These are phyloP conservation scores for Cryphonectria japonica DNA, from an alignment of 2,329 filamentous ascomycete species.

Conservation along the genomic window DNA sequence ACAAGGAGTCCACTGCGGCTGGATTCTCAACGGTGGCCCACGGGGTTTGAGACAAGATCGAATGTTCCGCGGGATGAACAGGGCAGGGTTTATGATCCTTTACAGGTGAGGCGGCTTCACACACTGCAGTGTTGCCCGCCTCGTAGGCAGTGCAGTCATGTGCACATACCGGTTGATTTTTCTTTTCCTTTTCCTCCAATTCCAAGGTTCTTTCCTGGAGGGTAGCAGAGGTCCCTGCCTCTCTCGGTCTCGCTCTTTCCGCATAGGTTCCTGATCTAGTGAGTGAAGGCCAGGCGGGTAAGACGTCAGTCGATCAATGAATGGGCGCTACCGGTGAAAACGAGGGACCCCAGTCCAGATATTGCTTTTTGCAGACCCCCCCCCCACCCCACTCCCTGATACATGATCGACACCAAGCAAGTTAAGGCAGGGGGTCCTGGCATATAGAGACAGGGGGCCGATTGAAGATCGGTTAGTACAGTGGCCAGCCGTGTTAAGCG, in stretches of 20 bases:
- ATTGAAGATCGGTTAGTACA: not conserved
- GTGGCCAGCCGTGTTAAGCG: slow-evolving; percentile 1
- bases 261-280: not conserved
- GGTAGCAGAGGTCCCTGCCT: not conserved
- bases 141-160: not conserved
- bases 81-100: not conserved
- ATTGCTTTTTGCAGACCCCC: not conserved
- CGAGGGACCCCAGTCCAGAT: not conserved
- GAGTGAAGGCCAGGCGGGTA: not conserved
- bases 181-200: not conserved
- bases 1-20: not conserved
- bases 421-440: not conserved
- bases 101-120: not conserved
- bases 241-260: no score
- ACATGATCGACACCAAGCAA: not conserved
- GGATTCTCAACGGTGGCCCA: slow-evolving; percentile 3
- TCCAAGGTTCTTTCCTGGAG: not conserved
- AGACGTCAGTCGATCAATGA: not conserved
- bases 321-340: not conserved
- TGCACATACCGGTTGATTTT: not conserved
- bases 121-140: not conserved
- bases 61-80: not conserved
- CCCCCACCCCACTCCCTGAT: not conserved
- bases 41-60: not conserved
- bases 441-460: not conserved